phyloP scores from a whole-genome alignment of 164 flowering plant genomes.

The Pachysandra terminalis region DNA sequence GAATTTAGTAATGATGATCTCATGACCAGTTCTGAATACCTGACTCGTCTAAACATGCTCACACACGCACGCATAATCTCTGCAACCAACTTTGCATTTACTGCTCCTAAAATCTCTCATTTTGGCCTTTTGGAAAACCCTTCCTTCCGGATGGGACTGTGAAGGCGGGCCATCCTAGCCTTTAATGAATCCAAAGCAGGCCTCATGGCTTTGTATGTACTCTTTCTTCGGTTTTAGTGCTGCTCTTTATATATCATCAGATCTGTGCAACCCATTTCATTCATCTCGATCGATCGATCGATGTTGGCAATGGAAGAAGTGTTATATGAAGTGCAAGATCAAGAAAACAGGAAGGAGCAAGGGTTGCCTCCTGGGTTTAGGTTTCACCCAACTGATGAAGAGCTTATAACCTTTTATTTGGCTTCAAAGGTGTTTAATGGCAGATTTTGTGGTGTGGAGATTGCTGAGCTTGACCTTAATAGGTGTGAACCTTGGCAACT shows the following conservation, averaged over 20 bases:
- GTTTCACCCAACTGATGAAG: conserved; percentile 93
- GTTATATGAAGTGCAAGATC: conserved; percentile 39
- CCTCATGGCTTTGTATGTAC: not conserved
- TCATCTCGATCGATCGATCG: too few species aligned
- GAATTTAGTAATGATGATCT: too few species aligned
- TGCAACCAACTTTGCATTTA: conserved; percentile 35
- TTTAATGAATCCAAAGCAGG: conserved; percentile 18
- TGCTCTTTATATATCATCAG: conserved; percentile 15
- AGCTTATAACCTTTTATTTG: conserved; percentile 73
- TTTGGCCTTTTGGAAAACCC: not conserved
- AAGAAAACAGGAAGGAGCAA: conserved; percentile 37
- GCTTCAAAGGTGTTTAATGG: conserved; percentile 74
- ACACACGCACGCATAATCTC: conserved; percentile 59
- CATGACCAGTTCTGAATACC: not conserved
- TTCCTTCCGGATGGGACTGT: conserved; percentile 18
- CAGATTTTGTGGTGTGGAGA: conserved; percentile 43
- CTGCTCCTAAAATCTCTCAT: conserved; percentile 3
- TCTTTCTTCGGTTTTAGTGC: conserved; percentile 34
- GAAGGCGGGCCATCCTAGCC: conserved; percentile 5
- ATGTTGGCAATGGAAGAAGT: conserved; percentile 43
- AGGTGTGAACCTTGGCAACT: conserved; percentile 89
- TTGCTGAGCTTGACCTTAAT: conserved; percentile 80
- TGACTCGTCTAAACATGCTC: conserved; percentile 30
- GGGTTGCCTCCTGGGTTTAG: conserved; percentile 88
- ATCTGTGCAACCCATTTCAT: too few species aligned